Evolutionary conservation across 1,284 basidiomycete genomes (phyloP), one percentile per base, ranked within the genome.

Genomic region (Phylloboletellus chloephorus): DNA sequence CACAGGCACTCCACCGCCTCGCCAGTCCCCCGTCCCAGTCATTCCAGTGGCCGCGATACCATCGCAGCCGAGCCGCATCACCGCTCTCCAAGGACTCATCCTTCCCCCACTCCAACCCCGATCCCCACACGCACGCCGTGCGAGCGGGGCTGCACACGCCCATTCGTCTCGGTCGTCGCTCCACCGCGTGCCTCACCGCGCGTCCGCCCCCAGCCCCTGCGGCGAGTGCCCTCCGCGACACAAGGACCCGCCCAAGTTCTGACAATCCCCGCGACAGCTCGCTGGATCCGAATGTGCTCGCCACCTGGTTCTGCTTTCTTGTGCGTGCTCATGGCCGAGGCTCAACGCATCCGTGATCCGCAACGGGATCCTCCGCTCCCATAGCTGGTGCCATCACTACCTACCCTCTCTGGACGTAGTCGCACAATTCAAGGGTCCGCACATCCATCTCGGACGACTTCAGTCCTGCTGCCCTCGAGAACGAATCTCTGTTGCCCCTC

Each of bases 401-500:
- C 39, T 31, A 28, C 41, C 38, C 35, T 23, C 48, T 60, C 48
- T 39, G 63, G 65, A 32, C 48, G 41, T 58, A 19, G 32, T 53
- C 54, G 20, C 9, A 36, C 16, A n/a, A 31, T 43, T 21, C 26
- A 32, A 32, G 38, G 2, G 11, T 20, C 50, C 31, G 12, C 44
- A 38, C 41, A 24, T 15, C 29, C 44, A 26, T 45, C 42, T 35
- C 32, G 15, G 39, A 51, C 32, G 16, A 32, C 42, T 41, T 44
- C 38, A 37, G 46, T 47, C 44, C 37, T 31, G 38, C 58, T 50
- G 56, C 36, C 32, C 41, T 56, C 45, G 61, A 64, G 63, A 63
- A 50, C 52, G 36, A 63, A 56, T 64, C 58, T 64, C 61, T 61
- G 16, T 64, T 57, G 31, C 41, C 34, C 31, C 45, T 40, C 52